Conservation (phyloP, 164 flowering plant genomes). For the Kalanchoe fedtschenkoi region DNA sequence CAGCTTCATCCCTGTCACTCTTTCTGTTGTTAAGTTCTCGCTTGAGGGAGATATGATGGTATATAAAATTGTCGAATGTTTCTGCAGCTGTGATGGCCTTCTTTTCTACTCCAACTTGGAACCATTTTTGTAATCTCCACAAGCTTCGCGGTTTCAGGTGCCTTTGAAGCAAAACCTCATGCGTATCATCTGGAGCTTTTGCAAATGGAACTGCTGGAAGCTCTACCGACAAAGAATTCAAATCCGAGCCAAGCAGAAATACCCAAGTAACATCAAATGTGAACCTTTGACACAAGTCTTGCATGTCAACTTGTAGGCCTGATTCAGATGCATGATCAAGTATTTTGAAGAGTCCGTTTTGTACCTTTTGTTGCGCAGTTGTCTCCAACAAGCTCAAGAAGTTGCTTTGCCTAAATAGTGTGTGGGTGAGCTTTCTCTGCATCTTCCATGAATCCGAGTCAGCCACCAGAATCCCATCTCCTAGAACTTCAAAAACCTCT, state of each 20-base stretch:
- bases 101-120: neutral
- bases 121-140: neutral
- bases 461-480: conserved; percentile 1
- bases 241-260: neutral
- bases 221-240: neutral
- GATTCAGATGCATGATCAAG: neutral
- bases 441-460: neutral
- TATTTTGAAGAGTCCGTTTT: neutral
- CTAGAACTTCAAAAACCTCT: neutral
- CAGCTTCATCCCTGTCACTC: neutral
- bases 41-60: neutral
- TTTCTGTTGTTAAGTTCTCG: neutral
- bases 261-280: too few species aligned
- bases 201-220: neutral
- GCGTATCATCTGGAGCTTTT: neutral
- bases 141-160: neutral
- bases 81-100: neutral
- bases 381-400: neutral
- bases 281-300: neutral
- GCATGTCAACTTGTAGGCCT: neutral
- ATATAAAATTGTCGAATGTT: neutral
- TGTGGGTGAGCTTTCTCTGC: neutral
- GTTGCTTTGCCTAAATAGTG: neutral
- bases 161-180: neutral
- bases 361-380: neutral